Evolutionary conservation across 208 protist species (phyloP).

Genomic region (Leishmania tarentolae): DNA sequence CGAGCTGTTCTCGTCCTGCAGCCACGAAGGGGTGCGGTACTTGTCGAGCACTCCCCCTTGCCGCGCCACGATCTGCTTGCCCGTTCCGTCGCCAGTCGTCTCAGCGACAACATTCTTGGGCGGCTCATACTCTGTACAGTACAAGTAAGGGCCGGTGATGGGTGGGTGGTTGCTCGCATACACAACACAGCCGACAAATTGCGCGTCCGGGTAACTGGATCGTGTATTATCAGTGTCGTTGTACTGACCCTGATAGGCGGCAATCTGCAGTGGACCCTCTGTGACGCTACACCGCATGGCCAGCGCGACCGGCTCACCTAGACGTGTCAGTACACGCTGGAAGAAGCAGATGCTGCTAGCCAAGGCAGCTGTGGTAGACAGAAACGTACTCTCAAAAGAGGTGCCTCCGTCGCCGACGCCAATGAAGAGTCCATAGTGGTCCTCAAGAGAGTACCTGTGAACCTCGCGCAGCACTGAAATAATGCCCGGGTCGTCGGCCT

Average conservation of each 20-base stretch:
- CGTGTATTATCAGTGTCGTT: slow-evolving; percentile 82
- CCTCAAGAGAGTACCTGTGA: slow-evolving; percentile 86
- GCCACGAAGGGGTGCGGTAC: slow-evolving; percentile 33
- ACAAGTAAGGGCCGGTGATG: slow-evolving; percentile 39
- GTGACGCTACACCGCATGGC: slow-evolving; percentile 67
- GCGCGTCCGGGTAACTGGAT: slow-evolving; percentile 75
- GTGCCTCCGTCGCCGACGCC: slow-evolving; percentile 66
- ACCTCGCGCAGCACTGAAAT: slow-evolving; percentile 79
- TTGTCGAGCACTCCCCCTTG: slow-evolving; percentile 19
- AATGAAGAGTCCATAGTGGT: slow-evolving; percentile 77
- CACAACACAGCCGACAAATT: slow-evolving; percentile 73
- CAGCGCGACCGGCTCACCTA: slow-evolving; percentile 63
- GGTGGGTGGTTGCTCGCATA: slow-evolving; percentile 73
- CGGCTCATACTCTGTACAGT: slow-evolving; percentile 33
- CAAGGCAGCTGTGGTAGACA: slow-evolving; percentile 72
- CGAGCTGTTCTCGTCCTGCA: slow-evolving; percentile 27
- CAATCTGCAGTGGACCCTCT: slow-evolving; percentile 64
- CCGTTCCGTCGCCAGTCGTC: background rate
- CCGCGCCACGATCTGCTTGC: background rate
- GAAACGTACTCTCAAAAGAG: slow-evolving; percentile 75
- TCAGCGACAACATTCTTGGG: slow-evolving; percentile 9
- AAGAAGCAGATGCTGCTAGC: slow-evolving; percentile 83
- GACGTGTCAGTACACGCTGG: slow-evolving; percentile 74
- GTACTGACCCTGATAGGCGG: slow-evolving; percentile 85
- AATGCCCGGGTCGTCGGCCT: slow-evolving; percentile 53